Percentiles rank a stretch among this genome's conserved stretches.
Evolutionary conservation across 306 rosid genomes (phyloP).

Genomic region (Dalbergia oliveri): DNA sequence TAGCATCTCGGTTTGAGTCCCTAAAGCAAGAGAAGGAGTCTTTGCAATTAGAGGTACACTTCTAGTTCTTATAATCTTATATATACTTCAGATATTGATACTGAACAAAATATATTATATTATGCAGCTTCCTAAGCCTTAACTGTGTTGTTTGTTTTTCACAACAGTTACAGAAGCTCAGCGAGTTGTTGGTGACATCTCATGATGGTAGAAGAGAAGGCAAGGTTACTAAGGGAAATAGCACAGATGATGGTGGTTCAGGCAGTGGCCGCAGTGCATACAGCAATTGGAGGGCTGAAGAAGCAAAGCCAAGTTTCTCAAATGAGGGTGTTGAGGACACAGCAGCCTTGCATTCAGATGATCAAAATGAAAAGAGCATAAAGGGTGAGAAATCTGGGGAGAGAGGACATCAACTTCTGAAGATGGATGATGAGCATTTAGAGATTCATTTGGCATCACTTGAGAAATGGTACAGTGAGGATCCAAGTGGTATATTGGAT

Average conservation of each 20-base stretch:
- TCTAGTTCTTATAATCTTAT: slow-evolving; percentile 15
- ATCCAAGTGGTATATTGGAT: slow-evolving; percentile 59
- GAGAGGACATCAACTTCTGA: slow-evolving; percentile 50
- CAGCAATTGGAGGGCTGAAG: slow-evolving; percentile 43
- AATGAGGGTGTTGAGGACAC: slow-evolving; percentile 51
- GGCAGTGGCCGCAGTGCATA: slow-evolving; percentile 43
- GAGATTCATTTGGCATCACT: slow-evolving; percentile 58
- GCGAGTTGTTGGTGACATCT: slow-evolving; percentile 53
- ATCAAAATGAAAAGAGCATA: slow-evolving; percentile 47
- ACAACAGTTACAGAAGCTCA: slow-evolving; percentile 69
- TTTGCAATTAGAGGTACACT: slow-evolving; percentile 74
- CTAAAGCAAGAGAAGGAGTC: slow-evolving; percentile 79
- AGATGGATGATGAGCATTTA: slow-evolving; percentile 51
- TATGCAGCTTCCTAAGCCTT: slow-evolving; percentile 1
- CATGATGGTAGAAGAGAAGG: slow-evolving; percentile 44
- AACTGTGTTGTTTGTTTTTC: slow-evolving; percentile 32
- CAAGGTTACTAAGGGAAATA: slow-evolving; percentile 45
- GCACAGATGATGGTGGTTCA: slow-evolving; percentile 52
- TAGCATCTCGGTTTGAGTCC: slow-evolving; percentile 67
- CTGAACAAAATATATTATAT: slow-evolving; percentile 6
- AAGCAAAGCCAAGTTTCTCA: slow-evolving; percentile 47
- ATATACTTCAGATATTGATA: not conserved
- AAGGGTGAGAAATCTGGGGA: slow-evolving; percentile 48
- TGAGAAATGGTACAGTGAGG: slow-evolving; percentile 69
- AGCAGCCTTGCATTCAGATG: slow-evolving; percentile 44